Conservation (phyloP, 257 asterid species). For the Linaria vulgaris region DNA sequence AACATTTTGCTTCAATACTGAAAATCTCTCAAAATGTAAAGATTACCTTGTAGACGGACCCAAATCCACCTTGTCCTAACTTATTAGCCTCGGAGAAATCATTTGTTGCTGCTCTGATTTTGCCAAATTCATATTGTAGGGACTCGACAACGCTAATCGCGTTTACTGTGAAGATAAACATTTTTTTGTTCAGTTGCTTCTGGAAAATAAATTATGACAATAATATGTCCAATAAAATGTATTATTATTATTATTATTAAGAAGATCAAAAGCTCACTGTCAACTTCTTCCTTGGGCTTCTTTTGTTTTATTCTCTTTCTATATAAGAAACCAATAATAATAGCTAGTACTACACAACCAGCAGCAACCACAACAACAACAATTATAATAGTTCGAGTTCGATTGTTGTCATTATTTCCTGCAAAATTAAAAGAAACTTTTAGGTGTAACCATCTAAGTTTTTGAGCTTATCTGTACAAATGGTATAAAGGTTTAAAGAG, state of each 20-base stretch:
- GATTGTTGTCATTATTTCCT: constrained; percentile 17
- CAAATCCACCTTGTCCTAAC: constrained; percentile 38
- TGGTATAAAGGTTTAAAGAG: too few species aligned
- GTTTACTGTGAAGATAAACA: not conserved
- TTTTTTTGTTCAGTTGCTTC: not conserved
- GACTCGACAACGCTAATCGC: constrained; percentile 22
- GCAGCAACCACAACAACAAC: constrained; percentile 16
- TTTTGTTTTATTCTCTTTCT: constrained; percentile 12
- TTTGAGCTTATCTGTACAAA: too few species aligned
- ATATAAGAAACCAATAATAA: constrained; percentile 4
- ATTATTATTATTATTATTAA: not conserved
- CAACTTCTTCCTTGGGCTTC: not conserved
- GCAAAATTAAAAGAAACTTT: not conserved
- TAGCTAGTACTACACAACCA: not conserved
- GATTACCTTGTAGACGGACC: constrained; percentile 33
- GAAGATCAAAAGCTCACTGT: constrained; percentile 1
- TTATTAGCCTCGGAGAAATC: constrained; percentile 27
- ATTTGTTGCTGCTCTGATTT: constrained; percentile 29
- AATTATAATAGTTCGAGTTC: constrained; percentile 1
- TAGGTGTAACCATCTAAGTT: too few species aligned
- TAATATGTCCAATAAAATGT: not conserved
- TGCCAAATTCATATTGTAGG: constrained; percentile 24
- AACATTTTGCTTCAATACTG: too few species aligned
- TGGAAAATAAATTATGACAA: not conserved
- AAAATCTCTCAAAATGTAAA: too few species aligned